phyloP scores from a whole-genome alignment of 2,329 filamentous ascomycete genomes.

The Pestalotiopsis sp. region DNA sequence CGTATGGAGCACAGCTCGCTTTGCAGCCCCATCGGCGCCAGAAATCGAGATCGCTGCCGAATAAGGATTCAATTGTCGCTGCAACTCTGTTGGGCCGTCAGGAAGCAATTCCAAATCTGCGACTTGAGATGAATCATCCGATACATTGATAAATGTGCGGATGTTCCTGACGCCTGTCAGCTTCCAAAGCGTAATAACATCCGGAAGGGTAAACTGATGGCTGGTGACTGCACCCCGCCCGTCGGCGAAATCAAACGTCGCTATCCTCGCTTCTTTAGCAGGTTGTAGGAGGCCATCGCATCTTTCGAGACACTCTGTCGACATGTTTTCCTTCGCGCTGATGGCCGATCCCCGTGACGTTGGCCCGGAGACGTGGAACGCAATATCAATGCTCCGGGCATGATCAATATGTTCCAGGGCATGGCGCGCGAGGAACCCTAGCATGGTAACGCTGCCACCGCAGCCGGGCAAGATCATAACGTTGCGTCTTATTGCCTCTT shows the following conservation, averaged over 20 bases:
- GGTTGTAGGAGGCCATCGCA: neutral
- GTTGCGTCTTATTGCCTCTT: conserved; percentile 12
- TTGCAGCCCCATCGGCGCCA: conserved; percentile 6
- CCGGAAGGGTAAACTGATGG: conserved; percentile 20
- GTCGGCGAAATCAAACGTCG: conserved; percentile 21
- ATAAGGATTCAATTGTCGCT: conserved; percentile 19
- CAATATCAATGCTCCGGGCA: conserved; percentile 18
- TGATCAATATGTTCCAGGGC: conserved; percentile 1
- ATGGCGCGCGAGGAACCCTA: conserved; percentile 18
- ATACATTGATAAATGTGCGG: conserved; percentile 14
- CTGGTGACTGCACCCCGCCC: conserved; percentile 18
- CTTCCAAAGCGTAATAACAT: conserved; percentile 23
- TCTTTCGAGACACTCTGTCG: conserved; percentile 7
- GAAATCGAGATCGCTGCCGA: conserved; percentile 19
- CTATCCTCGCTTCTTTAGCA: neutral
- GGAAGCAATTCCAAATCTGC: conserved; percentile 12
- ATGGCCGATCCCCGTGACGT: conserved; percentile 21
- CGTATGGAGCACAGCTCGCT: conserved; percentile 18
- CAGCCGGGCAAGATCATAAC: conserved; percentile 24
- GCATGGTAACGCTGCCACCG: conserved; percentile 23
- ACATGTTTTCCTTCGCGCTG: conserved; percentile 13
- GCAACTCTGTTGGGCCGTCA: conserved; percentile 18
- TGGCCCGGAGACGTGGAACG: conserved; percentile 19
- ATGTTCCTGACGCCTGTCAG: conserved; percentile 18
- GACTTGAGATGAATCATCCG: conserved; percentile 13